Evolutionary conservation across 805 yeast genomes (phyloP).

Genomic region (Saccharomycopsis sp.): DNA sequence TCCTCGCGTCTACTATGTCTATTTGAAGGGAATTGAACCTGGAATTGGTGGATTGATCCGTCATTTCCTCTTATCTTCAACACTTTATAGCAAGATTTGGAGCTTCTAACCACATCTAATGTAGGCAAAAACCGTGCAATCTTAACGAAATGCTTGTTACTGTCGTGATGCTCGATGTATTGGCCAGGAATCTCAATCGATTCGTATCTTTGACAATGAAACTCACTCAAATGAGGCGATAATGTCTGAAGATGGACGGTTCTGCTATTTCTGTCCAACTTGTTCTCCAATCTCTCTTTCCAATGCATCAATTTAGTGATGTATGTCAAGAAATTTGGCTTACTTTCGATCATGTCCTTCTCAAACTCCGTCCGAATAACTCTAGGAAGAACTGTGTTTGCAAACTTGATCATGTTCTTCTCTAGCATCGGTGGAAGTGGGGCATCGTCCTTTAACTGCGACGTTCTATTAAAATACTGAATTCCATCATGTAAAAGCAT

Average conservation of each 20-base stretch:
- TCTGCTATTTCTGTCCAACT: slow-evolving; percentile 75
- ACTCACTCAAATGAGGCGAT: slow-evolving; percentile 92
- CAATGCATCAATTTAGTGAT: slow-evolving; percentile 78
- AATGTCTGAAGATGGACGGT: slow-evolving; percentile 78
- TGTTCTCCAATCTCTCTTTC: slow-evolving; percentile 89
- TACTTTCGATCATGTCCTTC: slow-evolving; percentile 77
- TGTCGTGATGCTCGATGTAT: slow-evolving; percentile 80
- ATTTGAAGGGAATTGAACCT: slow-evolving; percentile 96
- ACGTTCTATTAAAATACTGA: slow-evolving; percentile 81
- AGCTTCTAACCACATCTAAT: slow-evolving; percentile 80
- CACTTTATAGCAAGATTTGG: slow-evolving; percentile 83
- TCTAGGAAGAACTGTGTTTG: slow-evolving; percentile 86
- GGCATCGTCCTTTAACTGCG: slow-evolving; percentile 45
- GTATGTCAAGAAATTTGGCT: slow-evolving; percentile 85
- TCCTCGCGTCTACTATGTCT: slow-evolving; percentile 97
- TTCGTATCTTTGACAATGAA: slow-evolving; percentile 97
- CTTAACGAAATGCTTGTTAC: slow-evolving; percentile 79
- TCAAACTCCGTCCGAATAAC: slow-evolving; percentile 87
- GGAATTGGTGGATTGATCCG: slow-evolving; percentile 85
- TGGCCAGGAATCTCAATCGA: slow-evolving; percentile 98
- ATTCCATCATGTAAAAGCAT: slow-evolving; percentile 92
- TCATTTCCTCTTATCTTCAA: slow-evolving; percentile 88
- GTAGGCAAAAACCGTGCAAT: slow-evolving; percentile 89
- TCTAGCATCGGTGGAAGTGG: slow-evolving; percentile 88
- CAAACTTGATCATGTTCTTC: slow-evolving; percentile 78